phyloP scores from a whole-genome alignment of 345 rosid species.

The Bruguiera gymnorhiza region DNA sequence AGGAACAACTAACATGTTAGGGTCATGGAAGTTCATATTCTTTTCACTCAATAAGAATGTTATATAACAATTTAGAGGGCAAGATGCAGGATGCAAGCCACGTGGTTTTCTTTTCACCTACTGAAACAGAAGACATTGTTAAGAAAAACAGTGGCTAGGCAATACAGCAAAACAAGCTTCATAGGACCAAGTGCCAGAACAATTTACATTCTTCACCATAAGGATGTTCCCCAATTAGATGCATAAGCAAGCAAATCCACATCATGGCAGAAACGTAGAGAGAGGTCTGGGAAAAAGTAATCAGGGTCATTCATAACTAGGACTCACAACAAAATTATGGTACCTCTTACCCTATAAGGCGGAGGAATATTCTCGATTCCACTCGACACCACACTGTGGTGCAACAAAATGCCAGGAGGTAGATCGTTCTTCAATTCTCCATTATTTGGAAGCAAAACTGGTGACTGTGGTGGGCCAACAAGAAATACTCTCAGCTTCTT shows the following conservation, averaged over 20 bases:
- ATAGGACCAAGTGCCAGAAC: not conserved
- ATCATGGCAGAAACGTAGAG: not conserved
- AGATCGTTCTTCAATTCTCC: constrained; percentile 37
- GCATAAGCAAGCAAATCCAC: not conserved
- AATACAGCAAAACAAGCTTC: not conserved
- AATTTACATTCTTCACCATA: not conserved
- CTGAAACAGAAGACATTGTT: not conserved
- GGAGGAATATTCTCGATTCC: constrained; percentile 51
- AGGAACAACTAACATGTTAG: constrained; percentile 7
- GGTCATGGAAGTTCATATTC: not conserved
- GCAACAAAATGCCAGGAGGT: constrained; percentile 19
- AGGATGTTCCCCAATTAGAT: not conserved
- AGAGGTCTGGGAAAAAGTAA: not conserved
- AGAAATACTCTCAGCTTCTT: constrained; percentile 51
- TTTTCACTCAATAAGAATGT: not conserved
- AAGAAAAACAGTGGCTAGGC: not conserved
- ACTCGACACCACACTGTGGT: constrained; percentile 15
- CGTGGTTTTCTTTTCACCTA: not conserved
- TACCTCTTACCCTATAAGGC: constrained; percentile 27
- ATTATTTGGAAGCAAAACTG: constrained; percentile 32
- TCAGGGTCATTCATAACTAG: not conserved
- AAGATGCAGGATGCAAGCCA: too few relatives aligned
- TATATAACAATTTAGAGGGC: too few relatives aligned
- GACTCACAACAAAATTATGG: not conserved
- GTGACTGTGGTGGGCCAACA: constrained; percentile 31